Evolutionary conservation across 139 green algal genomes (phyloP).

Genomic region (Picochlorum sp.): DNA sequence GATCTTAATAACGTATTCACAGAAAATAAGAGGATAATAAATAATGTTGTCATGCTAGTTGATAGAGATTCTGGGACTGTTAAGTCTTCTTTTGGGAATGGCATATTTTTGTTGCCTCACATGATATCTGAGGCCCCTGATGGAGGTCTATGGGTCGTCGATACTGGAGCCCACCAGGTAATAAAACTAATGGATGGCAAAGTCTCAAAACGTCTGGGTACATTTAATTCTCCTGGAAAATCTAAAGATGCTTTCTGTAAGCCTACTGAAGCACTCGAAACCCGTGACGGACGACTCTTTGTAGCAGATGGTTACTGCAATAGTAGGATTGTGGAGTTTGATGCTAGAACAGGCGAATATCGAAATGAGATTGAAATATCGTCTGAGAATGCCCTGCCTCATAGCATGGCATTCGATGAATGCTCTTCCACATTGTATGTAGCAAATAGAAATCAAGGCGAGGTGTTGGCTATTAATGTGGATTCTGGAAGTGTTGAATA

Average conservation of each 20-base stretch:
- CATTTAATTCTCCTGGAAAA: constrained; percentile 27
- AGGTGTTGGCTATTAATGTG: constrained; percentile 48
- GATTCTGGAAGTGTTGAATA: constrained; percentile 39
- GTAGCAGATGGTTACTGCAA: constrained; percentile 70
- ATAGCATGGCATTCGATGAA: constrained; percentile 66
- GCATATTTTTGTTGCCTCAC: constrained; percentile 69
- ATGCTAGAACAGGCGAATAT: constrained; percentile 21
- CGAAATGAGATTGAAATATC: not conserved
- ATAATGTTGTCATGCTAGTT: constrained; percentile 28
- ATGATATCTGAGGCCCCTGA: constrained; percentile 53
- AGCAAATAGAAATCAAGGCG: constrained; percentile 40
- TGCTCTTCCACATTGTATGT: constrained; percentile 50
- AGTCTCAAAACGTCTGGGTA: constrained; percentile 44
- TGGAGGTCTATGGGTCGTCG: constrained; percentile 60
- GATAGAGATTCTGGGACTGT: constrained; percentile 2
- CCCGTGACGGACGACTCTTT: constrained; percentile 53
- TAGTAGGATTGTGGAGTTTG: constrained; percentile 28
- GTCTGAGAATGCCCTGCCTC: constrained; percentile 19
- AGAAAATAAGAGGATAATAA: constrained; percentile 22
- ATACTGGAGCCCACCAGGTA: constrained; percentile 41
- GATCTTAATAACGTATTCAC: constrained; percentile 10
- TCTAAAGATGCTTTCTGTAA: constrained; percentile 54
- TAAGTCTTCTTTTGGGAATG: constrained; percentile 27
- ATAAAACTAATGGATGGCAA: constrained; percentile 47
- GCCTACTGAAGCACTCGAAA: constrained; percentile 66